Evolutionary conservation across 148 eudicot genomes (phyloP), one percentile per base, ranked within the genome.

Genomic region (Bassia scoparia): DNA sequence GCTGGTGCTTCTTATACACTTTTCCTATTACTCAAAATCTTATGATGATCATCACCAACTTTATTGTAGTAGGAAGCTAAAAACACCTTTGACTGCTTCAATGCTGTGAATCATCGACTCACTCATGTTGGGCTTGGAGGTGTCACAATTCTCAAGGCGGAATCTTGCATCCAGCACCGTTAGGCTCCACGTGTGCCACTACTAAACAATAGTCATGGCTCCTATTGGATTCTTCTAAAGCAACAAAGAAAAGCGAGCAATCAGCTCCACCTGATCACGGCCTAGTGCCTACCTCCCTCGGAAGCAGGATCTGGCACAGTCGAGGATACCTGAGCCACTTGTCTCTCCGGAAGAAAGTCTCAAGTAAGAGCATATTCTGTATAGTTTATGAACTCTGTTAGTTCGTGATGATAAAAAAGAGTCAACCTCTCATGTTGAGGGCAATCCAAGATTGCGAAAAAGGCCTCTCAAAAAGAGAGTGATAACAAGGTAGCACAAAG

Each of bases 271-370:
- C 87, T 44, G 69, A 35, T 70, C 77, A 35, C n/a, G 79, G 77
- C 66, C 78, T 79, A 79, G 62, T 76, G 72, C 56, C 84, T 29
- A n/a, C 84, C 85, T 38, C 78, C 62, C 38, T n/a, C 85, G 43
- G 89, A 87, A 66, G 82, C 84, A 77, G 81, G n/a, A n/a, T 21
- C 98, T 94, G 29, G 61, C 79, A 34, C 87, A 77, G 56, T 84
- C 92, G 69, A 79, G 85, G 71, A 78, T 93, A 79, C 83, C n/a
- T 71, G 87, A 87, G 89, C 94, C 98, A 35, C 88, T 89, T 50
- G 74, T 93, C n/a, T 84, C 98, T 76, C 95, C 98, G 15, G 71
- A 80, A n/a, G n/a, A n/a, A n/a, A 72, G 68, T 75, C 67, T 79
- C 92, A 49, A 80, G 97, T 91, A 89, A 83, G 89, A 71, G 44